phyloP scores from a whole-genome alignment of 1,139 yeast species.

The Taphrina sp. region DNA sequence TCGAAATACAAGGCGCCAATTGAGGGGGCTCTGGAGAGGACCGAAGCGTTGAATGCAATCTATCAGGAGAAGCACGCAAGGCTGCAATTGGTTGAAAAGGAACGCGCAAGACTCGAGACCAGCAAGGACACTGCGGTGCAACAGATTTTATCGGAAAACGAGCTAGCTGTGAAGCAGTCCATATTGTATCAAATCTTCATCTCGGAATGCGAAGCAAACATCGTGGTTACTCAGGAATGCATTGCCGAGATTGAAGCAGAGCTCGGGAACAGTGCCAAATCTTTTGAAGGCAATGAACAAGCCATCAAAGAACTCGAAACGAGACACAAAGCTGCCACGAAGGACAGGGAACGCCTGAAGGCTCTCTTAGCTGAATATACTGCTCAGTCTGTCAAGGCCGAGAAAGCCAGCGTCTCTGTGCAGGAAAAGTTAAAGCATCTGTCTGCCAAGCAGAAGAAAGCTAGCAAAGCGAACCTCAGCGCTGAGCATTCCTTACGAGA shows the following conservation, averaged over 20 bases:
- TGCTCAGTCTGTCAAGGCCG: constrained; percentile 41
- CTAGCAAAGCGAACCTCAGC: constrained; percentile 51
- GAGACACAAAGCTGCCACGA: constrained; percentile 39
- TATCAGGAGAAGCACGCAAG: constrained; percentile 80
- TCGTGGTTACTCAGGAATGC: constrained; percentile 38
- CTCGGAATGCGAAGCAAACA: constrained; percentile 43
- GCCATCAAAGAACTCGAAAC: constrained; percentile 45
- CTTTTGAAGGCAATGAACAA: constrained; percentile 48
- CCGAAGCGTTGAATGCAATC: constrained; percentile 70
- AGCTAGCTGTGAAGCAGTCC: constrained; percentile 56
- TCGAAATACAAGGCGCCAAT: constrained; percentile 74
- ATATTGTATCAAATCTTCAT: constrained; percentile 59
- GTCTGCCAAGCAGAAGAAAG: constrained; percentile 59
- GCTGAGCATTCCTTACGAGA: constrained; percentile 48
- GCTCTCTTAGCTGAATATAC: constrained; percentile 19
- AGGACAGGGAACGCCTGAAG: constrained; percentile 37
- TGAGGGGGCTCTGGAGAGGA: constrained; percentile 59
- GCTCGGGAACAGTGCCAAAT: constrained; percentile 49
- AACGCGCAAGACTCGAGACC: constrained; percentile 65
- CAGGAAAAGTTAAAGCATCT: constrained; percentile 73
- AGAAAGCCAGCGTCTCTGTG: constrained; percentile 57
- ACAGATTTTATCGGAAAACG: constrained; percentile 65
- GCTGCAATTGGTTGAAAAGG: constrained; percentile 75
- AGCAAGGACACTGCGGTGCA: constrained; percentile 68
- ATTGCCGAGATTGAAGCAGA: constrained; percentile 53